Evolutionary conservation across 1,284 basidiomycete species (phyloP), one percentile per base, ranked within the genome.

Genomic region (Microbotryomycetes sp.): DNA sequence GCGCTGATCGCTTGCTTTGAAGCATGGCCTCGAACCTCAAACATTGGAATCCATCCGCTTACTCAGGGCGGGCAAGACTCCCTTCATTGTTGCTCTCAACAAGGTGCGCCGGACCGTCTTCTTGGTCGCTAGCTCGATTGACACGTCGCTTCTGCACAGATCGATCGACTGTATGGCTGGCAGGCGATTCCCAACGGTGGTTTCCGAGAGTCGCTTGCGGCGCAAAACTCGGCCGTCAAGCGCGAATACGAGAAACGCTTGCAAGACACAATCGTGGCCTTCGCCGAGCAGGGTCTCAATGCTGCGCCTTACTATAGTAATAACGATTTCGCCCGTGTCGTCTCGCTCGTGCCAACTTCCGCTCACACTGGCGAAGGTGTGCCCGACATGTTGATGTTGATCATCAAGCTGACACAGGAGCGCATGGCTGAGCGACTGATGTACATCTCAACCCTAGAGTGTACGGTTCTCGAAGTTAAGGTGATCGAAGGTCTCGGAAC

Each of bases 391-490:
- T 92, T 99, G 76, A 91, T 93, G 86, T 83, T 99, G 36, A 86
- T 99, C 74, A 85, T 97, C 77, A 93, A 96, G 76, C 82, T 99
- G 60, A 98, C 96, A 7, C 96, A 99, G 76, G 89, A 94, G 77
- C 85, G 96, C 64, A 97, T 99, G 94, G 93, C 88, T 75, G 90
- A 94, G 75, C 83, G 87, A 55, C 81, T 99, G 69, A 99, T 98
- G 96, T 99, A 97, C 79, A 83, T 98, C 61, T 92, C 92, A 30
- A 93, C 97, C 77, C 82, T 98, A 59, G 93, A 97, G 79, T 97
- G 93, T 77, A 99, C 96, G n/a, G 92, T 99, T 25, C 83, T 99
- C 59, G 96, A 98, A 77, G 96, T 98, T 76, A 99, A 99, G 82
- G 90, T 97, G 67, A 87, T 98, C 72, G 96, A 99, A 78, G 96